Base-by-base conservation (phyloP, 176 grass and related monocot species). In the Oryza nivara region DNA sequence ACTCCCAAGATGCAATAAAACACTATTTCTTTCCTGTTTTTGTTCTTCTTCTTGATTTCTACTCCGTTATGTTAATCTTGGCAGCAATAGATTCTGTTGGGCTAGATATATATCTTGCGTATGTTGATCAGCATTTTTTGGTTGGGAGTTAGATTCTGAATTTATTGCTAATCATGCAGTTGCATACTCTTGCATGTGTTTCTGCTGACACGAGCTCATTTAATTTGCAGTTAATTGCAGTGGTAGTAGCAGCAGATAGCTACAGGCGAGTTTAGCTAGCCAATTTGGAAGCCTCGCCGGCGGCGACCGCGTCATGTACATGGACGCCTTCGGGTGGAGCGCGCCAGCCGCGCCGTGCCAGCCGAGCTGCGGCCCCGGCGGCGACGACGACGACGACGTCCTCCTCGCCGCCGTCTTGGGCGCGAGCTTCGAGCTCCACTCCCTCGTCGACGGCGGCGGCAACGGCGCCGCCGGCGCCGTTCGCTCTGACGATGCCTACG, bases 311-410 rank as follows among this genome's bases (percentile, higher is more conserved):
- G 3, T 38, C 38, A 38, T 56, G 25, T 14, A 85, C 48, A 90
- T 90, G 89, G 84, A 87, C 41, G 75, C 54, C 84, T 87, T 90
- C 75, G 40, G 69, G 36, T 87, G 84, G 89, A 83, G 68, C 48
- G 34, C 76, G 69, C 84, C 70, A 23, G 63, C 23, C 3, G 72
- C 34, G 5, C 82, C 63, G 17, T 56, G 46, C 73, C 82, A 68
- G 74, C 74, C 74, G 12, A 79, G 68, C 16, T 58, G 65, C 30
- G 30, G 30, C 82, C 41, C 34, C 44, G 44, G 12, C 65, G 72
- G 81, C 70, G 80, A 65, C 44, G 44, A 8, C 72, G 44, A 8
- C 72, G 73, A 86, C 64, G 80, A 80, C 30, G 75, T 41, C 81
- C 80, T 76, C 49, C 85, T 87, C 19, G n/a, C 68, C 7, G 76